These are phyloP conservation scores for Solanum medicagineum DNA, from an alignment of 257 asterid species.

Conservation along the genomic window DNA sequence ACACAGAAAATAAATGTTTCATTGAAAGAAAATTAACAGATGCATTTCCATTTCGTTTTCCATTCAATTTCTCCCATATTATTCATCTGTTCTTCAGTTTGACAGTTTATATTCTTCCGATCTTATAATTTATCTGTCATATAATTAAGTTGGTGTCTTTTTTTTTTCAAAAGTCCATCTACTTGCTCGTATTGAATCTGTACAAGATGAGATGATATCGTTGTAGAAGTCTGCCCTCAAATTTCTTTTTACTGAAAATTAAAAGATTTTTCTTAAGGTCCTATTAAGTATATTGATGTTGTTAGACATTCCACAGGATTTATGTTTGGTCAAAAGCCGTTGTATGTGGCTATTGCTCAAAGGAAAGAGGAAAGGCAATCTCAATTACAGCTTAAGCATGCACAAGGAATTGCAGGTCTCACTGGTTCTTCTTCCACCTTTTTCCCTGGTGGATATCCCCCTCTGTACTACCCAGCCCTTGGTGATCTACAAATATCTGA, in stretches of 20 bases:
- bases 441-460: constrained; percentile 53
- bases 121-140: neutral
- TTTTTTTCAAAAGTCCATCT: neutral
- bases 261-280: neutral
- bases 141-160: neutral
- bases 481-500: constrained; percentile 41
- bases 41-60: neutral
- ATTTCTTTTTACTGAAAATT: neutral
- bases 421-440: constrained; percentile 44
- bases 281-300: neutral
- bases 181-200: neutral
- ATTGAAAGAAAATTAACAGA: neutral
- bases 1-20: neutral
- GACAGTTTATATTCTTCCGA: neutral
- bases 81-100: neutral
- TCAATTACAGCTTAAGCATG: constrained; percentile 43
- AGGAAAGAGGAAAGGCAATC: constrained; percentile 78
- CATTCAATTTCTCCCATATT: neutral
- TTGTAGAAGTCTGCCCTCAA: neutral
- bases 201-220: neutral
- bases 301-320: constrained; percentile 31
- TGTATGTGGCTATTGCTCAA: constrained; percentile 77
- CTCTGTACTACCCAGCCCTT: constrained; percentile 43
- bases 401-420: constrained; percentile 44
- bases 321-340: constrained; percentile 60